Evolutionary conservation across 805 yeast species (phyloP), one percentile per base, ranked within the genome.

Genomic region (Saccharomycopsis olivae): DNA sequence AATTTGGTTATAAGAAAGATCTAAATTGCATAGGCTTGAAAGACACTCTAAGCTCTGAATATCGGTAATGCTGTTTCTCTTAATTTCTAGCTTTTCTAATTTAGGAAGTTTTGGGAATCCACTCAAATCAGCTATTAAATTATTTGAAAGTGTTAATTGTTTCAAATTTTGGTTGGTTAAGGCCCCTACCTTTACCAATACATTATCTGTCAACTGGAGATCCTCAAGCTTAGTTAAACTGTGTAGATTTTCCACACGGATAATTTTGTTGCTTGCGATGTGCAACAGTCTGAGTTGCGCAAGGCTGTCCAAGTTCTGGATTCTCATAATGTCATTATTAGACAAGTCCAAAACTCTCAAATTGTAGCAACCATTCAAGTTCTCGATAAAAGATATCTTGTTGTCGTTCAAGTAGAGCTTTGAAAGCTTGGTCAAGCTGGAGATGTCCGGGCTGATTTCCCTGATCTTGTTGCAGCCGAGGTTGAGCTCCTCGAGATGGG

Each of bases 141-240:
- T 42, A 13, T 36, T 21, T 17, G 39, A 29, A 20, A 37, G 19
- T n/a, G 19, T 28, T 19, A 45, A 30, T 9, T 23, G 20, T 19
- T 38, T 36, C 5, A 45, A 28, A 10, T 37, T 20, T 8, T 24
- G 29, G 23, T 27, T 29, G 8, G 36, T 33, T 17, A 36, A 34
- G 31, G 31, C 30, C 18, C 33, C 41, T 11, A 44, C 29, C 29
- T 37, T 41, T 25, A 29, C 28, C 14, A 44, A 35, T 19, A 24
- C 36, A 29, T 44, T 44, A 15, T 37, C 41, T 11, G 35, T 28
- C 13, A 43, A 36, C 28, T 43, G 23, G 9, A 37, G 23, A 5
- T 17, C 18, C 11, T 30, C 25, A 24, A 42, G 21, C 15, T 29
- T 19, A 6, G 20, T 30, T 21, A 40, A 35, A 5, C 32, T 15